A percentile compares a stretch with the other conserved stretches of the same genome.
These are phyloP conservation scores for Teunomyces funiuensis DNA, from an alignment of 805 yeast genomes.

Conservation along the genomic window DNA sequence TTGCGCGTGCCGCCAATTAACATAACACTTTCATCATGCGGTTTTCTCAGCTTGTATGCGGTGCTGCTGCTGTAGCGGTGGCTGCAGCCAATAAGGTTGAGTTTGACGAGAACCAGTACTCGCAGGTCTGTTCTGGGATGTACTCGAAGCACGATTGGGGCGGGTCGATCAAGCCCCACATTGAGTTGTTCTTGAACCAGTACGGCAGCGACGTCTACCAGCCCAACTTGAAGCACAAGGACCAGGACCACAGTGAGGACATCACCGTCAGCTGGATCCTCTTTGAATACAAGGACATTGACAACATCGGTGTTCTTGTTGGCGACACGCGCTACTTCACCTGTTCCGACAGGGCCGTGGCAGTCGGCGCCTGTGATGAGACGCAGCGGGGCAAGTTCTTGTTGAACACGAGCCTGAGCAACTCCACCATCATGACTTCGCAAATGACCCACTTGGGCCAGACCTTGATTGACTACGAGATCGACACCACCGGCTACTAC, in stretches of 20 bases:
- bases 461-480: slow-evolving; percentile 59
- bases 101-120: slow-evolving; percentile 45
- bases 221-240: slow-evolving; percentile 19
- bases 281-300: slow-evolving; percentile 81
- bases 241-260: slow-evolving; percentile 30
- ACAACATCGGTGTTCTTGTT: slow-evolving; percentile 57
- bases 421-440: slow-evolving; percentile 57
- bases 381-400: slow-evolving; percentile 64
- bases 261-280: slow-evolving; percentile 63
- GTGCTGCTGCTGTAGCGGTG: background rate
- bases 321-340: slow-evolving; percentile 56
- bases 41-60: background rate
- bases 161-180: slow-evolving; percentile 65
- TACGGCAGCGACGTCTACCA: slow-evolving; percentile 30
- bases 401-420: slow-evolving; percentile 44
- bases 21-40: background rate
- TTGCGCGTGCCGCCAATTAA: too few species aligned
- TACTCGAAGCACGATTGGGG: slow-evolving; percentile 86
- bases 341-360: slow-evolving; percentile 73
- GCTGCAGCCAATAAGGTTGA: slow-evolving; percentile 44
- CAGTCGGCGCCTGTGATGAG: slow-evolving; percentile 49
- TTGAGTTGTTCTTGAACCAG: slow-evolving; percentile 28
- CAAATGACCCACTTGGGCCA: slow-evolving; percentile 57
- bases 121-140: slow-evolving; percentile 87
- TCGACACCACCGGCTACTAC: slow-evolving; percentile 82